phyloP scores from a whole-genome alignment of 352 stramenopile genomes.

The Phytophthora pisi region DNA sequence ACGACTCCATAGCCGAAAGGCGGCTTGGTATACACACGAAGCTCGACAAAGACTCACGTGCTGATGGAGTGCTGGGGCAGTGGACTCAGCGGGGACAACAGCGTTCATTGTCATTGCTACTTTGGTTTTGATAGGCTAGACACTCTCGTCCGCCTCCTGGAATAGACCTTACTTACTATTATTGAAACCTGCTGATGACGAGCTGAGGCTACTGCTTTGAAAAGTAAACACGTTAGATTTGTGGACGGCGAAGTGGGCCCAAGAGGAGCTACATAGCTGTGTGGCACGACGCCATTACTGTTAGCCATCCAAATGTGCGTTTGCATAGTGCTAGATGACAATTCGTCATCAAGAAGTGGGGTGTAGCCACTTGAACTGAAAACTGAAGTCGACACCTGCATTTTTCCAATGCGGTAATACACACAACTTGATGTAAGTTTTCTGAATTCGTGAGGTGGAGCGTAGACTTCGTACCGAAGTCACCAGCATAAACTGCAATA shows the following conservation, averaged over 20 bases:
- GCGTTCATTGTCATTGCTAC: not conserved
- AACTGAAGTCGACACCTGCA: slow-evolving; percentile 20
- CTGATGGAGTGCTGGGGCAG: not conserved
- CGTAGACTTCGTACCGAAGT: slow-evolving; percentile 31
- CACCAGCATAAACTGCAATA: slow-evolving; percentile 31
- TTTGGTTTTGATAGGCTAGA: not conserved
- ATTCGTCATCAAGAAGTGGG: not conserved
- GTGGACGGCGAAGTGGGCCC: too few species aligned
- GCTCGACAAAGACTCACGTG: not conserved
- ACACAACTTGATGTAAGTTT: too few species aligned
- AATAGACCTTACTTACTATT: not conserved
- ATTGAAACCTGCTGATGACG: not conserved
- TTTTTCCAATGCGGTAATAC: slow-evolving; percentile 2
- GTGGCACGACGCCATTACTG: not conserved
- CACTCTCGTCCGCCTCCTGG: too few species aligned
- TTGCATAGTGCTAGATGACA: too few species aligned
- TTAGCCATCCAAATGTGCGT: too few species aligned
- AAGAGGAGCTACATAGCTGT: not conserved
- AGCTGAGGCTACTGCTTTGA: too few species aligned
- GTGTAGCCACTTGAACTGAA: slow-evolving; percentile 15
- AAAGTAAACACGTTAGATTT: too few species aligned
- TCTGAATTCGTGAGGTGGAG: not conserved
- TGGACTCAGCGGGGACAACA: not conserved
- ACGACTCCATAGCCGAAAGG: not conserved
- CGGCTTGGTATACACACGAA: not conserved